Evolutionary conservation across 768 basidiomycete genomes (phyloP), one percentile per base, ranked within the genome.

Genomic region (Trametes cinnabarina): DNA sequence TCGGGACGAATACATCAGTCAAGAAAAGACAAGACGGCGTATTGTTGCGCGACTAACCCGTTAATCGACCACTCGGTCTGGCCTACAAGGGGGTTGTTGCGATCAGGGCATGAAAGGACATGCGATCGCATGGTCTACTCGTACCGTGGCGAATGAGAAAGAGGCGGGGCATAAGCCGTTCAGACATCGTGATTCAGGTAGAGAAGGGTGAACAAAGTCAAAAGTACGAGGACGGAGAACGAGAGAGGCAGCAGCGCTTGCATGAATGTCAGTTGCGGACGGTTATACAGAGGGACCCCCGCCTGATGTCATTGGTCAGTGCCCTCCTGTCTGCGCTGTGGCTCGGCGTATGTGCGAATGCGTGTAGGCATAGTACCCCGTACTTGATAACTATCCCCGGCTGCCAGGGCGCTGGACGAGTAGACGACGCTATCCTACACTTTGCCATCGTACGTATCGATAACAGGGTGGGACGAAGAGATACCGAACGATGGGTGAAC

Each of bases 51-150:
- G 20, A 72, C 82, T 70, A 55, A 87, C 84, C 93, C 94, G 65
- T 89, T 94, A 42, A 88, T 66, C 17, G 91, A 92, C 94, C 94
- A 98, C 70, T 95, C 94, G 1, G 95, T 98, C 76, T 97, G 90
- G 30, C 93, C 90, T 92, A 44, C 19, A 25, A 34, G 12, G 4
- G 12, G 22, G 44, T 20, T 12, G 25, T 26, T 15, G 25, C 15
- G 4, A 26, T 46, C 44, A 46, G 44, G 90, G 30, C 93, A 90
- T 92, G 43, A 26, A 35, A 32, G 2, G n/a, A 39, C 11, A 1
- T 51, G 20, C 47, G 48, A 2, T 10, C n/a, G 51, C 10, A 20
- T 9, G 4, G 14, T n/a, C 39, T 15, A 20, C 22, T 47, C 57
- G 25, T 47, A 77, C 80, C 82, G 61, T 84, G 82, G 44, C 82